phyloP scores from a whole-genome alignment of 1,139 yeast species.

The Debaryomyces sp. region DNA sequence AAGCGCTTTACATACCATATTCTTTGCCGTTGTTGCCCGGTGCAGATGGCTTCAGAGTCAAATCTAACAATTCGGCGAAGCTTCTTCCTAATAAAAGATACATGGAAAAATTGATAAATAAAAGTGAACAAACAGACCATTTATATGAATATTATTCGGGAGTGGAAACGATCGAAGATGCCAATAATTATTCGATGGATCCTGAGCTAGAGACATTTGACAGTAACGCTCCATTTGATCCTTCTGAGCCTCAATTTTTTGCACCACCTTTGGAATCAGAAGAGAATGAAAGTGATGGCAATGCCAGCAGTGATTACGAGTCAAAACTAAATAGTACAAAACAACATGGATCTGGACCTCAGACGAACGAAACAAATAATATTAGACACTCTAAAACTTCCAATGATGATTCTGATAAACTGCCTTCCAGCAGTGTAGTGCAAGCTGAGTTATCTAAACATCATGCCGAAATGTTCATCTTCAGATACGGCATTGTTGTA shows the following conservation, averaged over 20 bases:
- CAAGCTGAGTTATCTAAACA: slow-evolving; percentile 62
- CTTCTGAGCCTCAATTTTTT: slow-evolving; percentile 53
- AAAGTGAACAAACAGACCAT: slow-evolving; percentile 84
- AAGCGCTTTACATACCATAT: slow-evolving; percentile 88
- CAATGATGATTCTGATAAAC: background rate
- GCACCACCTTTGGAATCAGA: slow-evolving; percentile 39
- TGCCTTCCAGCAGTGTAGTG: background rate
- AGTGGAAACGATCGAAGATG: slow-evolving; percentile 68
- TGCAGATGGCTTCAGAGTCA: slow-evolving; percentile 78
- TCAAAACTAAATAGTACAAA: slow-evolving; percentile 4
- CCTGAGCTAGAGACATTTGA: slow-evolving; percentile 46
- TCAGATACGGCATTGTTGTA: slow-evolving; percentile 91
- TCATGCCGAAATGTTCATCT: slow-evolving; percentile 85
- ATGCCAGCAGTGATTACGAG: slow-evolving; percentile 12
- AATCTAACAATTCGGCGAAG: slow-evolving; percentile 74
- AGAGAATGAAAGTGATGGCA: slow-evolving; percentile 19
- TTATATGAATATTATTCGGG: slow-evolving; percentile 91
- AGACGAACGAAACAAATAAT: slow-evolving; percentile 3
- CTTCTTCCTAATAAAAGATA: slow-evolving; percentile 59
- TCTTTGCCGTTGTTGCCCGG: slow-evolving; percentile 88
- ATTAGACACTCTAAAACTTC: background rate
- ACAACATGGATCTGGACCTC: slow-evolving; percentile 24
- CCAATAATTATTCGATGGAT: slow-evolving; percentile 57
- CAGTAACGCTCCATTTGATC: slow-evolving; percentile 43
- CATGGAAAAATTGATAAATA: slow-evolving; percentile 78